These are phyloP conservation scores for Nidularia sp. DNA, from an alignment of 768 basidiomycete species.

Conservation along the genomic window DNA sequence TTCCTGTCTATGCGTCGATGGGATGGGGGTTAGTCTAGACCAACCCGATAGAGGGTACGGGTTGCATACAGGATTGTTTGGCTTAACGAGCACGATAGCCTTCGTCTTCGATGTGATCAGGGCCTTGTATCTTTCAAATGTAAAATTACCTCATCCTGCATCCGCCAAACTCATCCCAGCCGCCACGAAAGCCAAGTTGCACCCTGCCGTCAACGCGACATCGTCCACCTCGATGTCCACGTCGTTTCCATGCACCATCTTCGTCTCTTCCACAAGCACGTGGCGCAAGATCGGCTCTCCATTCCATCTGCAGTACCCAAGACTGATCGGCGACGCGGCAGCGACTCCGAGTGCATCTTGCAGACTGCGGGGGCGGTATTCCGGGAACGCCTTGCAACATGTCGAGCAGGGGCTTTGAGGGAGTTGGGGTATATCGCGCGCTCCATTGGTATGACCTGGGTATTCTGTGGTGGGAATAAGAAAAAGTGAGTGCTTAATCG, in stretches of 20 bases:
- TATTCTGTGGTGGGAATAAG: constrained; percentile 34
- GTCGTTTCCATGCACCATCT: constrained; percentile 44
- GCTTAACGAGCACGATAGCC: constrained; percentile 73
- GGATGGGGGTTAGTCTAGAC: too few relatives aligned
- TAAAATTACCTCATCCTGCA: constrained; percentile 66
- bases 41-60: background rate
- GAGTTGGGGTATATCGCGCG: constrained; percentile 32
- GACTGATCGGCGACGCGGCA: constrained; percentile 34
- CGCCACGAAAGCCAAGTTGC: constrained; percentile 69
- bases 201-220: constrained; percentile 66
- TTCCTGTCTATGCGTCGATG: constrained; percentile 50
- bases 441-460: constrained; percentile 59
- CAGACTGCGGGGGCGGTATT: constrained; percentile 52
- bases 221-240: constrained; percentile 50
- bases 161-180: constrained; percentile 62
- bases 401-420: constrained; percentile 50
- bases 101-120: constrained; percentile 56
- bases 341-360: constrained; percentile 44
- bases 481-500: background rate
- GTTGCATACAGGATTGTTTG: constrained; percentile 67
- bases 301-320: constrained; percentile 55
- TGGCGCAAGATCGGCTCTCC: constrained; percentile 53
- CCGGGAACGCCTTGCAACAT: constrained; percentile 79
- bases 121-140: constrained; percentile 46
- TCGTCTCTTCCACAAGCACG: constrained; percentile 60